These are phyloP conservation scores for Tetracladium maxilliforme DNA, from an alignment of 2,329 filamentous ascomycete genomes.

Conservation along the genomic window DNA sequence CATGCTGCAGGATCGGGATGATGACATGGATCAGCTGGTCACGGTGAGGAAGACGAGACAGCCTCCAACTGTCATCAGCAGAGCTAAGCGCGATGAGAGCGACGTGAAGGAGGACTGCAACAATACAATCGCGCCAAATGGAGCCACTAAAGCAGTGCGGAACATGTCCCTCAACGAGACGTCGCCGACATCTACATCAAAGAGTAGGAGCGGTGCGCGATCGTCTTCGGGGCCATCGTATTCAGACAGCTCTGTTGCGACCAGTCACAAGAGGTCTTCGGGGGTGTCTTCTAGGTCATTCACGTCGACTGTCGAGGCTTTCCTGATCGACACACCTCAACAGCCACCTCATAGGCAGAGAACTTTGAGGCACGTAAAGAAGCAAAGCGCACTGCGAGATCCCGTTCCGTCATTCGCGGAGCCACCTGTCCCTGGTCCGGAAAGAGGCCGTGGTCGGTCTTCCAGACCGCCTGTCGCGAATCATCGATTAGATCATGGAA, in stretches of 20 bases:
- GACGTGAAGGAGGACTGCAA: constrained; percentile 41
- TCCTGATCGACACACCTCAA: constrained; percentile 34
- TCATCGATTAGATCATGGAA: constrained; percentile 1
- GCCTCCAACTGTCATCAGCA: too few relatives aligned
- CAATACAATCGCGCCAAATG: constrained; percentile 35
- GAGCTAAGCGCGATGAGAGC: constrained; percentile 15
- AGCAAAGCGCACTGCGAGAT: constrained; percentile 34
- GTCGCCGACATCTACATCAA: constrained; percentile 6
- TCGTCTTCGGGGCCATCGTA: constrained; percentile 6
- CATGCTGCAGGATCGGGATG: too few relatives aligned
- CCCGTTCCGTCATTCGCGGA: constrained; percentile 16
- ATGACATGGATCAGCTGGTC: too few relatives aligned
- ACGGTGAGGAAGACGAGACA: too few relatives aligned
- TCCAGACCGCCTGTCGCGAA: constrained; percentile 1
- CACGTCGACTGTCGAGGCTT: constrained; percentile 40
- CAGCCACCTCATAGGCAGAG: constrained; percentile 29
- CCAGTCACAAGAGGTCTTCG: constrained; percentile 31
- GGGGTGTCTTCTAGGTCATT: constrained; percentile 38
- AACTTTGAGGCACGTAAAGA: constrained; percentile 47
- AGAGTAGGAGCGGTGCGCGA: constrained; percentile 4
- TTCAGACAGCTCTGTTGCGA: constrained; percentile 9
- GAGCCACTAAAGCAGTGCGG: constrained; percentile 18
- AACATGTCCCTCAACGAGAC: constrained; percentile 9
- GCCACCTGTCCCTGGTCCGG: constrained; percentile 1
- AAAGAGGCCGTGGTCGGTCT: neutral